Percentiles rank a stretch among this genome's conserved stretches.
Conservation (phyloP, 352 stramenopile species). For the Phytophthora pinifolia region DNA sequence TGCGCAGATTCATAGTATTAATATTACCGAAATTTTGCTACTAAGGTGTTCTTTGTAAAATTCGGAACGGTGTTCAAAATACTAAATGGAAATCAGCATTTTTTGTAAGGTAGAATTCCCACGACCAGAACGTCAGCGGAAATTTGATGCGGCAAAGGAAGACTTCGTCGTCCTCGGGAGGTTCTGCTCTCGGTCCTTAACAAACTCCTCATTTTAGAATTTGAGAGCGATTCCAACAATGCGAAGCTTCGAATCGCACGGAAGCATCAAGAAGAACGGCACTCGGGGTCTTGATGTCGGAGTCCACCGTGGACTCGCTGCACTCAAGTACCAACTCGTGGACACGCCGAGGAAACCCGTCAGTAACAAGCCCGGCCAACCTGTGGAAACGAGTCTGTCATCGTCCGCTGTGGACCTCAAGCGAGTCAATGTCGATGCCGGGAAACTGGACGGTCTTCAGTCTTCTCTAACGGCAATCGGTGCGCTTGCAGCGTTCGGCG, state of each 20-base stretch:
- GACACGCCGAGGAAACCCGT: not conserved
- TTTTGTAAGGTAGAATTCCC: too few relatives aligned
- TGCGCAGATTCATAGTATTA: constrained; percentile 1
- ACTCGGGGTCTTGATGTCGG: not conserved
- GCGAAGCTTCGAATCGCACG: not conserved
- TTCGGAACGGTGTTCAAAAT: too few relatives aligned
- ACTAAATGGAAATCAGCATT: too few relatives aligned
- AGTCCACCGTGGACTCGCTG: not conserved
- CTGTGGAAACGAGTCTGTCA: not conserved
- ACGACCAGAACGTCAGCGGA: constrained; percentile 4
- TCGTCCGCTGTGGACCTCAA: not conserved
- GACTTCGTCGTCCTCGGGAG: constrained; percentile 1
- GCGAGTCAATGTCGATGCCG: not conserved
- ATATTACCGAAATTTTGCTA: too few relatives aligned
- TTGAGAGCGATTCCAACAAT: constrained; percentile 2
- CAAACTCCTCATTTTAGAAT: not conserved
- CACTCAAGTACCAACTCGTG: not conserved
- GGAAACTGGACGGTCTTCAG: not conserved
- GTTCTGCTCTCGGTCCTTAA: not conserved
- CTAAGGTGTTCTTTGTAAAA: too few relatives aligned
- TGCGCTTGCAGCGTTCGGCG: constrained; percentile 7
- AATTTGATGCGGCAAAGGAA: not conserved
- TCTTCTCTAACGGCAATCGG: constrained; percentile 1
- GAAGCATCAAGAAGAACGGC: constrained; percentile 1
- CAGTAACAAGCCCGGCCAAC: not conserved